phyloP scores from a whole-genome alignment of 208 protist genomes.

The Phytomonas sp. region DNA sequence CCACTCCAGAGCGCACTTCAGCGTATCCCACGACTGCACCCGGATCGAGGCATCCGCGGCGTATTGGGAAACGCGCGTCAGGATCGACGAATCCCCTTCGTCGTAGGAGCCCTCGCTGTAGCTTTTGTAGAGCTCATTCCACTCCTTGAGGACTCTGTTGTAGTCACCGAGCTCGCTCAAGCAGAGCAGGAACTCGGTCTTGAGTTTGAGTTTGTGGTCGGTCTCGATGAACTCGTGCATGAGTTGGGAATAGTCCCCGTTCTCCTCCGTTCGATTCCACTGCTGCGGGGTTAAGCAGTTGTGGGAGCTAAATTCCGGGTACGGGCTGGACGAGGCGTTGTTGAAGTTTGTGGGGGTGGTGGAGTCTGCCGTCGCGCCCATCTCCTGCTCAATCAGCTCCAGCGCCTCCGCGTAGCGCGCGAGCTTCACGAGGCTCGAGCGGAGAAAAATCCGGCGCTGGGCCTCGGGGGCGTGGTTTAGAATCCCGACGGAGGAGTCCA shows the following conservation, averaged over 20 bases:
- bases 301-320: not conserved
- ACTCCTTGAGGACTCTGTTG: slow-evolving; percentile 61
- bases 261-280: slow-evolving; percentile 9
- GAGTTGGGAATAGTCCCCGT: slow-evolving; percentile 30
- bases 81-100: slow-evolving; percentile 30
- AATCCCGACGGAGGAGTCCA: slow-evolving; percentile 71
- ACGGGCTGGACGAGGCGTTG: not conserved
- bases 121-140: slow-evolving; percentile 28
- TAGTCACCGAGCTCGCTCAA: slow-evolving; percentile 75
- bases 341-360: not conserved
- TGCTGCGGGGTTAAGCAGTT: not conserved
- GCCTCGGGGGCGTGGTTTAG: slow-evolving; percentile 51
- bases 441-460: slow-evolving; percentile 51
- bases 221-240: slow-evolving; percentile 30
- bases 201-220: slow-evolving; percentile 42
- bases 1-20: slow-evolving; percentile 41
- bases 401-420: slow-evolving; percentile 65
- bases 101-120: slow-evolving; percentile 26
- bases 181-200: slow-evolving; percentile 57
- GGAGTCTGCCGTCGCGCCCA: slow-evolving; percentile 13
- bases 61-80: slow-evolving; percentile 68
- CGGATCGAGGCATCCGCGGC: slow-evolving; percentile 79
- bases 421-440: slow-evolving; percentile 75
- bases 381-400: slow-evolving; percentile 56
- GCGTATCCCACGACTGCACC: slow-evolving; percentile 63